Conservation (phyloP, 2,329 filamentous ascomycete genomes). For the Colletotrichum viniferum region DNA sequence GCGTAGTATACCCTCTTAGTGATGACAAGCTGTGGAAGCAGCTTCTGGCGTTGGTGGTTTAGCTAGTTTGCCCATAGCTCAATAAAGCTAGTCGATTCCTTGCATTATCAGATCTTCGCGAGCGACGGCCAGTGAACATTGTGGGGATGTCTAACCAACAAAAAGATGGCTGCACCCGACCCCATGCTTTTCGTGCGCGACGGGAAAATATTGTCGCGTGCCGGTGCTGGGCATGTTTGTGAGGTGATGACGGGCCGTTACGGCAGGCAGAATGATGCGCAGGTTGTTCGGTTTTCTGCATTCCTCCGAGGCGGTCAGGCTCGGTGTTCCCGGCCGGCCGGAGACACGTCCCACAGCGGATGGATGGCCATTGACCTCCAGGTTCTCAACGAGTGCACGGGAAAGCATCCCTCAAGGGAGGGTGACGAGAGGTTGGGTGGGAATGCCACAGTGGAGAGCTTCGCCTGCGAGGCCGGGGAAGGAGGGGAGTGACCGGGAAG, state of each 20-base stretch:
- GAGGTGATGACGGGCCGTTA: neutral
- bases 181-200: neutral
- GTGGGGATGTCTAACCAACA: neutral
- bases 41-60: neutral
- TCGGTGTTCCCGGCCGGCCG: slow-evolving; percentile 9
- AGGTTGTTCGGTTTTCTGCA: neutral
- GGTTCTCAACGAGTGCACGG: neutral
- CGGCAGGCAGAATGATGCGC: neutral
- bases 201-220: neutral
- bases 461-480: slow-evolving; percentile 6
- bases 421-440: neutral
- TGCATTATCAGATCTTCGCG: neutral
- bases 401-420: neutral
- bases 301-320: slow-evolving; percentile 15
- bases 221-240: neutral
- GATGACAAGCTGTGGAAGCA: neutral
- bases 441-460: slow-evolving; percentile 12
- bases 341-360: slow-evolving; percentile 1
- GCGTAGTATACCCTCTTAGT: neutral
- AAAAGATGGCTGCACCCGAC: accelerated
- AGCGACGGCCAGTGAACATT: neutral
- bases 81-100: neutral
- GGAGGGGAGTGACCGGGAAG: neutral
- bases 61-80: slow-evolving; percentile 2
- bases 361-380: neutral